These are phyloP conservation scores for Cryptococcus sp. DNA, from an alignment of 1,284 basidiomycete genomes.

Conservation along the genomic window DNA sequence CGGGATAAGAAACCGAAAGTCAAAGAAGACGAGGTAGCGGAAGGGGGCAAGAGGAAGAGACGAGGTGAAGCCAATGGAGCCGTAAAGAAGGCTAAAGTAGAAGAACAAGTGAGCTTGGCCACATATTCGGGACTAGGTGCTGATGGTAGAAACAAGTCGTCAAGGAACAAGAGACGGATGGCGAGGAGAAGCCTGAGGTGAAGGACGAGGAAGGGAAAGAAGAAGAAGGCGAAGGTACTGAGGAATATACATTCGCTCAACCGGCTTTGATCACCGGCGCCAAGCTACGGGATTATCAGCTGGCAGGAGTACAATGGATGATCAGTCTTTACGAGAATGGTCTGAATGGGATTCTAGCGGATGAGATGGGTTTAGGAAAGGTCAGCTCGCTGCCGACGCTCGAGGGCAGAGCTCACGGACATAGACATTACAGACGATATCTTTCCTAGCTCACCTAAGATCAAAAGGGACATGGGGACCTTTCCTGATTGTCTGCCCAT, in stretches of 20 bases:
- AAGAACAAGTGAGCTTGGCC: conserved; percentile 10
- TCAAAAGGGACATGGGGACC: conserved; percentile 69
- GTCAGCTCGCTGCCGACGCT: conserved; percentile 34
- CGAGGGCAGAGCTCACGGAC: not conserved
- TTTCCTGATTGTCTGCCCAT: conserved; percentile 84
- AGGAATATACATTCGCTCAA: conserved; percentile 54
- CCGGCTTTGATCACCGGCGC: conserved; percentile 79
- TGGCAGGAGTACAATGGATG: conserved; percentile 97
- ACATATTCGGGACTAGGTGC: not conserved
- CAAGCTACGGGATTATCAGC: conserved; percentile 80
- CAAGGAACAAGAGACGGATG: not conserved
- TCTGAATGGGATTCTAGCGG: conserved; percentile 81
- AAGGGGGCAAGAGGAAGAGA: conserved; percentile 18
- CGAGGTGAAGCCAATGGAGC: conserved; percentile 16
- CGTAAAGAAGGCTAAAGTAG: conserved; percentile 21
- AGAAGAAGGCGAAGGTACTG: conserved; percentile 19
- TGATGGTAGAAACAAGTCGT: not conserved
- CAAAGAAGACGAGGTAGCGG: conserved; percentile 15
- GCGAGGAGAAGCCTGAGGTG: conserved; percentile 1
- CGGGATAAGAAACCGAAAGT: conserved; percentile 14
- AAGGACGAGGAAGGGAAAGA: conserved; percentile 8
- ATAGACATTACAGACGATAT: conserved; percentile 87
- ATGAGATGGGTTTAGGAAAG: conserved; percentile 88
- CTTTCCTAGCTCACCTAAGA: conserved; percentile 84
- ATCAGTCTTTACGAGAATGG: conserved; percentile 87